Conservation (phyloP, 768 basidiomycete species). For the Phylloporus scabripes region DNA sequence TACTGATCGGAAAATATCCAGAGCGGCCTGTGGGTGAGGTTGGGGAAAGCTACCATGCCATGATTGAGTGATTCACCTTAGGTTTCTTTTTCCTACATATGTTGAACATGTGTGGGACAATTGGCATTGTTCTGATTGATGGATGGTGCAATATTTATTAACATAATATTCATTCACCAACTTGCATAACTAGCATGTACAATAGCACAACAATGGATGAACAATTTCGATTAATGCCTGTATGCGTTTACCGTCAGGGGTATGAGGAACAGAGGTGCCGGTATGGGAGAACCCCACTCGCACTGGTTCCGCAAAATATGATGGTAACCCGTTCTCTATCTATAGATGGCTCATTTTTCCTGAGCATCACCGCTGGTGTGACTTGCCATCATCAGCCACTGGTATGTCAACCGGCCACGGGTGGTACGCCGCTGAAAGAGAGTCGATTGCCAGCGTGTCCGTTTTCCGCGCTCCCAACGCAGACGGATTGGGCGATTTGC, state of each 20-base stretch:
- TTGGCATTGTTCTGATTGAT: background rate
- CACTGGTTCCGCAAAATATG: background rate
- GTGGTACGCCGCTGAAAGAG: conserved; percentile 1
- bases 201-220: background rate
- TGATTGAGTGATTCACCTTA: conserved; percentile 4
- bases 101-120: background rate
- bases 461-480: background rate
- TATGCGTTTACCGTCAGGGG: background rate
- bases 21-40: conserved; percentile 58
- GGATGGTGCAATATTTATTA: conserved; percentile 9
- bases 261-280: conserved; percentile 4
- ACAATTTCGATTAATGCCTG: background rate
- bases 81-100: background rate
- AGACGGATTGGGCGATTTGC: background rate
- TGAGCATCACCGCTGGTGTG: background rate
- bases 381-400: background rate
- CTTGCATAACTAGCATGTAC: conserved; percentile 1
- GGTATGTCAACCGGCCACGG: background rate
- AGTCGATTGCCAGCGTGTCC: background rate
- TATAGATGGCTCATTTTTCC: background rate
- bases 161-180: conserved; percentile 4
- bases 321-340: conserved; percentile 9
- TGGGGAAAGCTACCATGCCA: conserved; percentile 26
- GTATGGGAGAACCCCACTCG: background rate
- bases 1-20: conserved; percentile 19